Percentiles rank a stretch among this genome's conserved stretches.
phyloP scores from a whole-genome alignment of 2,329 filamentous ascomycete genomes.

The Samsoniella hepiali region DNA sequence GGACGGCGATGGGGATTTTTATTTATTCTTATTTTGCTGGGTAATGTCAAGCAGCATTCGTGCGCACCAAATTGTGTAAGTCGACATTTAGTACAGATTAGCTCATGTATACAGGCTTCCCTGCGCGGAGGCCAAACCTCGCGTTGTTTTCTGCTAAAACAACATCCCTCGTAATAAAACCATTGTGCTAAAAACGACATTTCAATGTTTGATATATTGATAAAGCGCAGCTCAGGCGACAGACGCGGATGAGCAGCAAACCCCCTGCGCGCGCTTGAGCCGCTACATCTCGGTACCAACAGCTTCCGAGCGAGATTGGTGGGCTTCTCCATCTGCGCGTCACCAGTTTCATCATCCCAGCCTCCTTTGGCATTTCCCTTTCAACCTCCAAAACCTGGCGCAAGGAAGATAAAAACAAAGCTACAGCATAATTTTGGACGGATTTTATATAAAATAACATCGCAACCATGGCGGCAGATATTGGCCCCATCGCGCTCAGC shows the following conservation, averaged over 20 bases:
- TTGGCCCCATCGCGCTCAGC: constrained; percentile 10
- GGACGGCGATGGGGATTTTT: too few relatives aligned
- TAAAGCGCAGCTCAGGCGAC: too few relatives aligned
- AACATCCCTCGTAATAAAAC: too few relatives aligned
- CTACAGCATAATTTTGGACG: neutral
- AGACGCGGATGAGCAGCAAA: neutral
- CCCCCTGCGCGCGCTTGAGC: neutral
- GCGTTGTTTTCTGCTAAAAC: too few relatives aligned
- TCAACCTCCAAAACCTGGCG: neutral
- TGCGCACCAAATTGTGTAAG: too few relatives aligned
- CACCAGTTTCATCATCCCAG: neutral
- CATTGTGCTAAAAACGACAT: too few relatives aligned
- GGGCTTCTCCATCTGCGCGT: neutral
- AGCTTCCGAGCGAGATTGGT: neutral
- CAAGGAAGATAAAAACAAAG: neutral
- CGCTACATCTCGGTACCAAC: constrained; percentile 5
- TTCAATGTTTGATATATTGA: too few relatives aligned
- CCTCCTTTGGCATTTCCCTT: neutral
- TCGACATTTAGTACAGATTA: too few relatives aligned
- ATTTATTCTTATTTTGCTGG: too few relatives aligned
- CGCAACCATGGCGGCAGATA: constrained; percentile 1
- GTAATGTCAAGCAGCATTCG: too few relatives aligned
- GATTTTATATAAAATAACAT: neutral
- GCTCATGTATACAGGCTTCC: too few relatives aligned
- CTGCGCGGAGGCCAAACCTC: too few relatives aligned